Percentiles rank a stretch among this genome's conserved stretches.
These are phyloP conservation scores for Globisporangium yorkense DNA, from an alignment of 352 stramenopile species.

Conservation along the genomic window DNA sequence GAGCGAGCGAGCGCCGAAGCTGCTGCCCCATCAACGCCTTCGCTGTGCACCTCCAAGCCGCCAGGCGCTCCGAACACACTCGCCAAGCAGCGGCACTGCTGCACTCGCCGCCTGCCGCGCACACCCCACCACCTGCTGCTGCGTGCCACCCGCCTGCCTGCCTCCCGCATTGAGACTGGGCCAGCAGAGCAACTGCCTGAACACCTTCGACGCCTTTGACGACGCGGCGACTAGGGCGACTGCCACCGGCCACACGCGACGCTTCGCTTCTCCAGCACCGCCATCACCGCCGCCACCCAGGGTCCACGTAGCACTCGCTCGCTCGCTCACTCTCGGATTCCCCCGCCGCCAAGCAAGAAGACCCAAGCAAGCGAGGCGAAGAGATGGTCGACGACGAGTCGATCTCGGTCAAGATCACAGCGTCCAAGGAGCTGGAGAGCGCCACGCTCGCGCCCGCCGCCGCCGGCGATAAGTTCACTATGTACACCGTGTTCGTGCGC, in stretches of 20 bases:
- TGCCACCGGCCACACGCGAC: neutral
- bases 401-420: conserved; percentile 60
- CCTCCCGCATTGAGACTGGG: neutral
- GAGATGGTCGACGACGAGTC: conserved; percentile 58
- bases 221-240: neutral
- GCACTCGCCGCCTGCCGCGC: neutral
- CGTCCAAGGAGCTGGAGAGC: conserved; percentile 43
- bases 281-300: no score
- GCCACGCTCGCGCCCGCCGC: conserved; percentile 7
- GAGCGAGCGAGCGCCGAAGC: no score
- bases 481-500: conserved; percentile 82
- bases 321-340: neutral
- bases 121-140: neutral
- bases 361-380: conserved; percentile 7
- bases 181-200: neutral
- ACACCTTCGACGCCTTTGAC: neutral
- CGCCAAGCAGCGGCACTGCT: conserved; percentile 1
- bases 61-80: neutral
- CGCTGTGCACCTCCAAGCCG: neutral
- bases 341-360: neutral
- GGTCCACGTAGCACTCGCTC: neutral
- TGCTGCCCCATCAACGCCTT: neutral
- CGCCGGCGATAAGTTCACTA: conserved; percentile 67
- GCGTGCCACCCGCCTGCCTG: no score
- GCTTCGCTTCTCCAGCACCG: neutral